Base-by-base conservation (phyloP, 2,329 filamentous ascomycete genomes). In the Westerdykella ornata region DNA sequence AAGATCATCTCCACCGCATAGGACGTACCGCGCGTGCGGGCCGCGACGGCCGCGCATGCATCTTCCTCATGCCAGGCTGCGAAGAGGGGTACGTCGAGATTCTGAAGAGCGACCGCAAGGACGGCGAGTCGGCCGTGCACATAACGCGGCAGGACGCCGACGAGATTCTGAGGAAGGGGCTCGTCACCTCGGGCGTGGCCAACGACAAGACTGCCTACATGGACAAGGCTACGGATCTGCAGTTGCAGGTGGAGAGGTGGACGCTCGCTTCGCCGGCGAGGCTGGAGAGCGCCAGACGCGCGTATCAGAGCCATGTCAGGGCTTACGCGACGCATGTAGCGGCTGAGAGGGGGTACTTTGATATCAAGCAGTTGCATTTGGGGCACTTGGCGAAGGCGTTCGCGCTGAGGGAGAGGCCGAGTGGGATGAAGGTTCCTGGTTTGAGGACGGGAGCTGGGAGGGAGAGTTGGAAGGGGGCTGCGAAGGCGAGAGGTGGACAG, bases 331-430 rank as follows among this genome's bases (percentile, higher is more conserved):
- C 92, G 0, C 92, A 98, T 66, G 79, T 90, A 19, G 82, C 85
- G 20, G 82, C 83, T 33, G 92, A 98, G 69, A 77, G 92, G 39
- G 72, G 73, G 39, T 89, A 85, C 62, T 98, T 98, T 64, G 86
- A 97, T 64, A 94, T 96, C 66, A 88, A 87, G 45, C 80, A 86
- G 57, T 70, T 98, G 35, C 92, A 98, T 64, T 70, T 97, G 6
- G 92, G 92, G 3, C 92, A 98, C 72, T 72, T 92, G 50, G 90
- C 90, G 6, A 98, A 98, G 72, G 87, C 85, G 18, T 98, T 94
- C 62, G 92, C 82, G 1, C 70, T 98, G 51, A 77, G 94, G 49
- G 92, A 98, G 64, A 81, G 87, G 22, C 92, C 92, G 0, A 84
- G 85, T 4, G 84, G 85, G 37, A 94, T 98, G 47, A 69, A 69